A percentile compares a stretch with the other conserved stretches of the same genome.
Evolutionary conservation across 2,329 filamentous ascomycete species (phyloP).

Genomic region (Beauveria asiatica): DNA sequence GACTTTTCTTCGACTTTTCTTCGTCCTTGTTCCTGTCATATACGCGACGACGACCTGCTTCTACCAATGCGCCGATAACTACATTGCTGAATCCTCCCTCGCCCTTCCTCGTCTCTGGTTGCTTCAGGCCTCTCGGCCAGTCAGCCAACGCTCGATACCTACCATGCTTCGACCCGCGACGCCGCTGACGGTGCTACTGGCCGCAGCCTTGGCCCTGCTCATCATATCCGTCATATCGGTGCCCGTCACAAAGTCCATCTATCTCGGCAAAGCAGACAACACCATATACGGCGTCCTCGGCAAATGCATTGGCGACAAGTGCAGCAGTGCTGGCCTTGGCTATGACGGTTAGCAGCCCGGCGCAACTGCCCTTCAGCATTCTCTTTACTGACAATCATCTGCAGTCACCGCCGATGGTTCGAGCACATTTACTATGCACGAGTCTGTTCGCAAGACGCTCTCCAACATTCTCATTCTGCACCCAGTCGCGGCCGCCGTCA

Average conservation of each 20-base stretch:
- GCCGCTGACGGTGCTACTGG: slow-evolving; percentile 76
- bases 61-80: slow-evolving; percentile 4
- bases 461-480: slow-evolving; percentile 88
- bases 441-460: slow-evolving; percentile 51
- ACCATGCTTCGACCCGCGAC: slow-evolving; percentile 87
- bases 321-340: slow-evolving; percentile 69
- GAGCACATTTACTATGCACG: slow-evolving; percentile 47
- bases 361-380: slow-evolving; percentile 32
- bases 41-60: neutral
- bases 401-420: slow-evolving; percentile 18
- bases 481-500: slow-evolving; percentile 79
- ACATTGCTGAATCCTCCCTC: neutral
- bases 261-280: slow-evolving; percentile 67
- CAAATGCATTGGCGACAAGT: slow-evolving; percentile 60
- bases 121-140: slow-evolving; percentile 11
- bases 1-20: neutral
- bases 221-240: slow-evolving; percentile 85
- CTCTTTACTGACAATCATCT: neutral
- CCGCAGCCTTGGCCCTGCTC: slow-evolving; percentile 76
- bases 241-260: slow-evolving; percentile 78
- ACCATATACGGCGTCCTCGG: slow-evolving; percentile 90
- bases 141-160: slow-evolving; percentile 31
- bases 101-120: neutral
- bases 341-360: slow-evolving; percentile 58
- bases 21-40: neutral